Conservation (phyloP, 73 alveolate genomes). For the Breviolum minutum region DNA sequence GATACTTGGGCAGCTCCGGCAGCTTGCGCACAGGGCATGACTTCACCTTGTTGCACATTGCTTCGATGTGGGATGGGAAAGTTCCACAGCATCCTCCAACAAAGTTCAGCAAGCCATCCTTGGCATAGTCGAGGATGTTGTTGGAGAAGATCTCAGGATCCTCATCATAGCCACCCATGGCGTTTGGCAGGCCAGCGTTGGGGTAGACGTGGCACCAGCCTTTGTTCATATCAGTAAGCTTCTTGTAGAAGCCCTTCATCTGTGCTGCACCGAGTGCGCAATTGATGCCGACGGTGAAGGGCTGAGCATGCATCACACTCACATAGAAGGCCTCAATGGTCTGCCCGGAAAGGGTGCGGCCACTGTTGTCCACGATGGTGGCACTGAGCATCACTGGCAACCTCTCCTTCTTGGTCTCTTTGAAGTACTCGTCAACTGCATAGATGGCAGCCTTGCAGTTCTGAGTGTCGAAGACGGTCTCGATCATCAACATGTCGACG, state of each 20-base stretch:
- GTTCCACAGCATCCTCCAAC: conserved; percentile 99
- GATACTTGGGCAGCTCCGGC: conserved; percentile 51
- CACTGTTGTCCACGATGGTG: conserved; percentile 97
- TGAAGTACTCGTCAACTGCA: conserved; percentile 97
- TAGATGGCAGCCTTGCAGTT: conserved; percentile 97
- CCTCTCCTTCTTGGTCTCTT: conserved; percentile 95
- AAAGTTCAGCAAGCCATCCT: conserved; percentile 97
- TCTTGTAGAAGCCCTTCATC: conserved; percentile 97
- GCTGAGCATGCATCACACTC: conserved; percentile 97
- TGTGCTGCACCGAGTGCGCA: conserved; percentile 98
- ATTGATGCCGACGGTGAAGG: conserved; percentile 98
- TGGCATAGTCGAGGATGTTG: conserved; percentile 96
- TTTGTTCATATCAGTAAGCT: conserved; percentile 96
- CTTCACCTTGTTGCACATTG: conserved; percentile 95
- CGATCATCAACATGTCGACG: conserved; percentile 97
- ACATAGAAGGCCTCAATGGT: conserved; percentile 98
- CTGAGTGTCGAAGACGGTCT: conserved; percentile 98
- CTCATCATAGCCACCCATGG: conserved; percentile 98
- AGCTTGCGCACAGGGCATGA: conserved; percentile 64
- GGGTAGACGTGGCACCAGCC: conserved; percentile 98
- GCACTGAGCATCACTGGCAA: conserved; percentile 97
- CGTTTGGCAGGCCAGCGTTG: conserved; percentile 98
- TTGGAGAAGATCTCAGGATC: conserved; percentile 97
- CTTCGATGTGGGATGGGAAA: conserved; percentile 96
- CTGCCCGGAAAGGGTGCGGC: conserved; percentile 98